Conservation (phyloP, 2,329 filamentous ascomycete species). For the Epichloe gansuensis region DNA sequence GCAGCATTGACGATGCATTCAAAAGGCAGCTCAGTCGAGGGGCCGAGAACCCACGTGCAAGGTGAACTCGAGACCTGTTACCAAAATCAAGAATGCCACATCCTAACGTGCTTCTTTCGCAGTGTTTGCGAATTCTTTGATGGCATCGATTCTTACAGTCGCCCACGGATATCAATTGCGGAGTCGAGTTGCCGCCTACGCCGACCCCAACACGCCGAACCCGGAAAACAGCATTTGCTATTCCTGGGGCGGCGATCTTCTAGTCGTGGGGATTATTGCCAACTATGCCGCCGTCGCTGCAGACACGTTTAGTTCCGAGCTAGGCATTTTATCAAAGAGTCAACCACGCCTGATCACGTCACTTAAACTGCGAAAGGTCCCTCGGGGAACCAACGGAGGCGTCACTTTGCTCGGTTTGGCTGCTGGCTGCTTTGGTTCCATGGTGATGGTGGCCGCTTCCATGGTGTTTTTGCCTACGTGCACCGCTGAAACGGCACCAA, state of each 20-base stretch:
- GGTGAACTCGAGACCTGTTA: slow-evolving; percentile 24
- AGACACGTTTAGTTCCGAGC: slow-evolving; percentile 89
- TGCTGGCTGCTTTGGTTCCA: slow-evolving; percentile 62
- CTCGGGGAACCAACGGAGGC: slow-evolving; percentile 86
- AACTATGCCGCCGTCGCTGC: slow-evolving; percentile 88
- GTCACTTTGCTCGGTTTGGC: slow-evolving; percentile 63
- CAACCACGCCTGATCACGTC: slow-evolving; percentile 79
- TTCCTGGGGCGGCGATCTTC: slow-evolving; percentile 47
- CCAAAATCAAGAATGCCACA: background rate
- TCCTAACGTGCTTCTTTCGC: slow-evolving; percentile 3
- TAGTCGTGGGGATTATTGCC: slow-evolving; percentile 53
- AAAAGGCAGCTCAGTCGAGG: slow-evolving; percentile 62
- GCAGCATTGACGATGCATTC: slow-evolving; percentile 66
- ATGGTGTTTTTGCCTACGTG: slow-evolving; percentile 60
- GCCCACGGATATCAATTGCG: slow-evolving; percentile 48
- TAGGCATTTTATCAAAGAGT: slow-evolving; percentile 72
- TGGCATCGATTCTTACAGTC: slow-evolving; percentile 53
- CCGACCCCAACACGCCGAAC: slow-evolving; percentile 17
- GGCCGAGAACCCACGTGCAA: slow-evolving; percentile 72
- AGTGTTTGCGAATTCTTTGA: slow-evolving; percentile 76
- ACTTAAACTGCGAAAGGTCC: slow-evolving; percentile 60
- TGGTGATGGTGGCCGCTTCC: slow-evolving; percentile 54
- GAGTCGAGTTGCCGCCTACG: slow-evolving; percentile 29
- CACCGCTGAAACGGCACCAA: slow-evolving; percentile 23
- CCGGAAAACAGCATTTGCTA: slow-evolving; percentile 38